Evolutionary conservation across 768 basidiomycete species (phyloP), one percentile per base, ranked within the genome.

Genomic region (Tricholoma saponaceum): DNA sequence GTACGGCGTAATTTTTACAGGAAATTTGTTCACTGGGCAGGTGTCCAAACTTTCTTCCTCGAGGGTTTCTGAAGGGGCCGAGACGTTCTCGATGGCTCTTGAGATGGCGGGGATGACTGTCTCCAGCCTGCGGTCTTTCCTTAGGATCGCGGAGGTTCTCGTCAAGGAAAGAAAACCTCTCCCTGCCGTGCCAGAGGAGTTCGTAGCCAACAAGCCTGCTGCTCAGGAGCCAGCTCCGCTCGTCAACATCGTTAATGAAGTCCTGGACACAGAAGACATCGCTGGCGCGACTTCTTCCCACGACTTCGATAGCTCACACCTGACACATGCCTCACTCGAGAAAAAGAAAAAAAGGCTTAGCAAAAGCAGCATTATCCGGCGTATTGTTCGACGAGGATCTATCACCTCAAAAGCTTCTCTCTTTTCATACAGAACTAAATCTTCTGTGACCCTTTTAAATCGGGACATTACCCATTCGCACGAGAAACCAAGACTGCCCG

Each of bases 21-120:
- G 32, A 16, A 54, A 53, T 55, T 35, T 61, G 13, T 57, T 64
- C 50, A 37, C 59, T 25, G 52, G 47, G 22, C 59, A 62, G 39
- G 23, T 61, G 18, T 37, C 57, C 9, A 41, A 55, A 33, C 16
- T 57, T 43, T 35, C n/a, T 5, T 20, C 30, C 33, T 20, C 33
- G 14, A 37, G 28, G 23, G 20, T 22, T 4, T 5, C 47, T 25
- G 18, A 47, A 37, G 51, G 54, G 22, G 10, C 16, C 9, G 32
- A 20, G 32, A 22, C 16, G 7, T 20, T 49, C 39, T 25, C 16
- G 28, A 44, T 46, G 6, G 57, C 58, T 13, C 18, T 65, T 58
- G 66, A 67, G 30, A 60, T 63, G 35, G 66, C 74, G 12, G 72
- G 74, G 10, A 63, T 66, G 55, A 64, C 62, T 10, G 66, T 76